phyloP scores from a whole-genome alignment of 208 protist species.

The Trypanosomatidae sp. region DNA sequence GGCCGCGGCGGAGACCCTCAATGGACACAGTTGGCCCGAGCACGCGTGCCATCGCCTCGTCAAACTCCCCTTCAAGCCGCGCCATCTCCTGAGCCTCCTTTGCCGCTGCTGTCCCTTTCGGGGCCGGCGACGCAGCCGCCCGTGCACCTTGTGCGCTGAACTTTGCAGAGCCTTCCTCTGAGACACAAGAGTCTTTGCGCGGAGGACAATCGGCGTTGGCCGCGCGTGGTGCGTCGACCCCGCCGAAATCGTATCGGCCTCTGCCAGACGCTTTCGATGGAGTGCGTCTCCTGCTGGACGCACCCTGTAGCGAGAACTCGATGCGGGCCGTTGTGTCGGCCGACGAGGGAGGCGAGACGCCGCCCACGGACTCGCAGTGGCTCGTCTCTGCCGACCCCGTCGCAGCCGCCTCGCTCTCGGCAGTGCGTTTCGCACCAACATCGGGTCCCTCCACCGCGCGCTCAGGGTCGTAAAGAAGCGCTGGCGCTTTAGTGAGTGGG shows the following conservation, averaged over 20 bases:
- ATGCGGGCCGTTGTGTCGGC: constrained; percentile 17
- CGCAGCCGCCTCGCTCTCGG: background rate
- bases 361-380: background rate
- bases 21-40: constrained; percentile 39
- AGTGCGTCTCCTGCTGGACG: background rate
- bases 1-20: constrained; percentile 54
- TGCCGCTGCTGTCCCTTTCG: background rate
- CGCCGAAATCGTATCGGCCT: no score
- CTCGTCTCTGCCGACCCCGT: background rate
- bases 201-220: no score
- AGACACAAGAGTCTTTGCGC: no score
- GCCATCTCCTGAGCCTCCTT: background rate
- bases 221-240: no score
- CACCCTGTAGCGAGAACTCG: constrained; percentile 1
- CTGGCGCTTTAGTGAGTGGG: no score
- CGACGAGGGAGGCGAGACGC: constrained; percentile 13
- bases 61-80: constrained; percentile 28
- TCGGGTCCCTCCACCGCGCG: no score
- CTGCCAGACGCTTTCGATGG: background rate
- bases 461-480: constrained; percentile 9
- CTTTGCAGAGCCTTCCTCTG: no score
- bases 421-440: no score
- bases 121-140: no score
- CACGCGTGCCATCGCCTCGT: constrained; percentile 20
- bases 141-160: no score